phyloP scores from a whole-genome alignment of 2,329 filamentous ascomycete genomes.

The Pestalotiopsis sp. region DNA sequence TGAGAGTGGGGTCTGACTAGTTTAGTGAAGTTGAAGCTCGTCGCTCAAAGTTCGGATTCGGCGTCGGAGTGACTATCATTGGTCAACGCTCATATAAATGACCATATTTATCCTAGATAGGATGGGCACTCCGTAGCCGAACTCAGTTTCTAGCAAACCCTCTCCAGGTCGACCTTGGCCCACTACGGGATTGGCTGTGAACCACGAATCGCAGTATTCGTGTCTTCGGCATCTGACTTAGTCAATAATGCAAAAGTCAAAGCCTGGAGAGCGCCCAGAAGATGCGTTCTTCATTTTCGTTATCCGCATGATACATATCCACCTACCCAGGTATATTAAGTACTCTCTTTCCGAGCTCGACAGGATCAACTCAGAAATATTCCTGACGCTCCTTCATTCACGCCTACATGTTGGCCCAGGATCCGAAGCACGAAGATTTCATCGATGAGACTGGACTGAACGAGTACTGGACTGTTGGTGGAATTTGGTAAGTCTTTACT shows the following conservation, averaged over 20 bases:
- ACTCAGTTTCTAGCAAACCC: neutral
- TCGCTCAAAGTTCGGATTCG: neutral
- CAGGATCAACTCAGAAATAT: too few relatives aligned
- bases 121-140: neutral
- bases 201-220: neutral
- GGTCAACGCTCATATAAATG: neutral
- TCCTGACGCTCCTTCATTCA: neutral
- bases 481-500: conserved; percentile 56
- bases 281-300: neutral
- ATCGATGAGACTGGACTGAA: conserved; percentile 75
- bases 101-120: neutral
- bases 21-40: neutral
- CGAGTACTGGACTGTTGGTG: conserved; percentile 80
- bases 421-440: conserved; percentile 70
- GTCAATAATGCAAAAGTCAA: neutral
- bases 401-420: too few relatives aligned
- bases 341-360: too few relatives aligned
- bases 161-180: too few relatives aligned
- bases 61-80: neutral
- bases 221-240: neutral
- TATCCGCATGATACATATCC: too few relatives aligned
- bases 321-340: too few relatives aligned
- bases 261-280: neutral
- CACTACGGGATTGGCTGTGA: neutral
- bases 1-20: neutral